Conservation (phyloP, 2,329 filamentous ascomycete genomes). For the Pochonia chlamydosporia region DNA sequence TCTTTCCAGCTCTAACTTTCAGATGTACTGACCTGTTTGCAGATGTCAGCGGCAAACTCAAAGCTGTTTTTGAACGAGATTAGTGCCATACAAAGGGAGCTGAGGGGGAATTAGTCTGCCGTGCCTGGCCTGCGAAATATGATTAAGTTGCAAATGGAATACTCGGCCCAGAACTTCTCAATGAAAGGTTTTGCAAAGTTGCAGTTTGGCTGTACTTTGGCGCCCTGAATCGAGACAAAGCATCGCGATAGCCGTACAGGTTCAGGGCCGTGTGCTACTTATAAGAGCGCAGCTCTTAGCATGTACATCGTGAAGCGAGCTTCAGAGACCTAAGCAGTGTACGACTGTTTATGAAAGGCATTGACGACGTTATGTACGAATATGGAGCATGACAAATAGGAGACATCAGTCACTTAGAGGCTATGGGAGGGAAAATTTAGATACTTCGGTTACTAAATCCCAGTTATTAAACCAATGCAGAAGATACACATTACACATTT, state of each 20-base stretch:
- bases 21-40: constrained; percentile 2
- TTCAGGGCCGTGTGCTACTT: background rate
- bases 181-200: no score
- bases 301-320: no score
- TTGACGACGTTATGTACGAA: background rate
- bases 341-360: background rate
- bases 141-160: no score
- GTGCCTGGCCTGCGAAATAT: background rate
- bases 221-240: no score
- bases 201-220: no score
- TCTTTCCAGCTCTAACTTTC: background rate
- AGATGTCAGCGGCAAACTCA: constrained; percentile 50
- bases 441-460: background rate
- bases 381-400: background rate
- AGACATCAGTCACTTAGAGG: background rate
- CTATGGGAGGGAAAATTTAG: background rate
- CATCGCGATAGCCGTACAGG: no score
- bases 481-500: no score
- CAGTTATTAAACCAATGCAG: background rate
- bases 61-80: constrained; percentile 47
- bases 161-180: no score
- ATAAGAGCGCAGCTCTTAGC: background rate
- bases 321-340: no score
- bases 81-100: constrained; percentile 43
- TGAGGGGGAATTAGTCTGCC: constrained; percentile 31